Conservation (phyloP, 495 filamentous ascomycete genomes). For the Aspergillus avenaceus region DNA sequence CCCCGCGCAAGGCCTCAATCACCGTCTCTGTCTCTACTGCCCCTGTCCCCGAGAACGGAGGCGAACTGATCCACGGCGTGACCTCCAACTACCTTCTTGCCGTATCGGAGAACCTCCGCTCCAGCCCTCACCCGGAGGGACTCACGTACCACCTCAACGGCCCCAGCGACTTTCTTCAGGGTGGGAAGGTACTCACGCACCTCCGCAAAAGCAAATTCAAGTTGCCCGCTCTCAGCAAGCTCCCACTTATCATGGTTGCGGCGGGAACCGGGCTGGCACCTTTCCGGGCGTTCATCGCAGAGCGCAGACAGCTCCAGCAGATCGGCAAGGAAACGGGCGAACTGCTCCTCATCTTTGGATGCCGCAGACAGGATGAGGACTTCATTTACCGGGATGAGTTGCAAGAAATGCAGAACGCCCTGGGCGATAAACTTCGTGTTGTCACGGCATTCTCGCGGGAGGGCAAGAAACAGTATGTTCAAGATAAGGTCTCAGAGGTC, state of each 20-base stretch:
- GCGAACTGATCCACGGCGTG: conserved; percentile 36
- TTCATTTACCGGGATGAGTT: conserved; percentile 41
- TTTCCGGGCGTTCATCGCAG: conserved; percentile 43
- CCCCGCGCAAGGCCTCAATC: conserved; percentile 37
- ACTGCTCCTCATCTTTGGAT: conserved; percentile 46
- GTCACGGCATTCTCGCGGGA: conserved; percentile 34
- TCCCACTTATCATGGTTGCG: conserved; percentile 42
- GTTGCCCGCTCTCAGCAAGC: conserved; percentile 26
- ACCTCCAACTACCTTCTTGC: conserved; percentile 47
- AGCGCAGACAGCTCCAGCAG: conserved; percentile 34
- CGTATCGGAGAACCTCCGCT: conserved; percentile 17
- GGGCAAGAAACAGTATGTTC: conserved; percentile 30
- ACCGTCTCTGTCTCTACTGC: conserved; percentile 39
- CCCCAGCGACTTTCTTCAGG: conserved; percentile 21
- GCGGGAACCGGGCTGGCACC: conserved; percentile 47
- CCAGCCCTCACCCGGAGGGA: conserved; percentile 22
- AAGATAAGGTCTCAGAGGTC: conserved; percentile 36
- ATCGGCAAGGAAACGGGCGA: conserved; percentile 35
- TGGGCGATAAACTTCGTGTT: conserved; percentile 23
- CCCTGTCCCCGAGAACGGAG: conserved; percentile 18
- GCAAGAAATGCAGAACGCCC: conserved; percentile 19
- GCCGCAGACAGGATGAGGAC: conserved; percentile 36
- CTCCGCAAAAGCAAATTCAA: conserved; percentile 47
- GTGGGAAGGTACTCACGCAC: conserved; percentile 33
- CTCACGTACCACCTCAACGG: conserved; percentile 34